Evolutionary conservation across 75 land plant genomes (phyloP).

Genomic region (Azolla pinnata): DNA sequence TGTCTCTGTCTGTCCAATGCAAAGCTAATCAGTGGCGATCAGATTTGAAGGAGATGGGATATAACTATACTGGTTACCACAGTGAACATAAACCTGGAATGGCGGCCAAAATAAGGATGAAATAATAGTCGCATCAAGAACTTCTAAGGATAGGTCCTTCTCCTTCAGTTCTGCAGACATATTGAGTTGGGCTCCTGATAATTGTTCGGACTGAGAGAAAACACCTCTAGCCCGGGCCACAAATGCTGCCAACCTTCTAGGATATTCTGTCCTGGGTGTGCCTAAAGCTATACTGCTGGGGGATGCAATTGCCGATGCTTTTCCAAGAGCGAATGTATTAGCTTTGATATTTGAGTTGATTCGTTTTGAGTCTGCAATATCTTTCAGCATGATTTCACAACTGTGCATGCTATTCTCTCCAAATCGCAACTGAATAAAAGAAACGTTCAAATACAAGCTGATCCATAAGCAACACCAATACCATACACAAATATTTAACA

Average conservation of each 20-base stretch:
- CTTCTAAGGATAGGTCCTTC: constrained; percentile 35
- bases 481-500: too few species aligned
- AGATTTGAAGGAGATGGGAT: neutral
- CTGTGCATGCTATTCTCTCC: constrained; percentile 96
- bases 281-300: neutral
- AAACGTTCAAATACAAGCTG: too few species aligned
- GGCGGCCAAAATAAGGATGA: constrained; percentile 98
- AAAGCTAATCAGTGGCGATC: neutral
- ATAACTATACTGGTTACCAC: too few species aligned
- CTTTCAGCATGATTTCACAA: constrained; percentile 98
- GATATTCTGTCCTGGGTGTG: neutral
- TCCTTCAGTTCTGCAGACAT: constrained; percentile 19
- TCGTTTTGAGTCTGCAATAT: constrained; percentile 90
- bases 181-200: constrained; percentile 6
- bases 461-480: too few species aligned
- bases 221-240: neutral
- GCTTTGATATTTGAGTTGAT: constrained; percentile 85
- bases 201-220: constrained; percentile 3
- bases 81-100: constrained; percentile 84
- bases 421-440: constrained; percentile 66
- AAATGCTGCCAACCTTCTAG: neutral
- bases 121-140: constrained; percentile 76
- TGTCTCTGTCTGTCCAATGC: constrained; percentile 51
- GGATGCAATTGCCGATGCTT: neutral
- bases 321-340: constrained; percentile 16